These are phyloP conservation scores for Rosellinia necatrix DNA, from an alignment of 2,329 filamentous ascomycete genomes.

Conservation along the genomic window DNA sequence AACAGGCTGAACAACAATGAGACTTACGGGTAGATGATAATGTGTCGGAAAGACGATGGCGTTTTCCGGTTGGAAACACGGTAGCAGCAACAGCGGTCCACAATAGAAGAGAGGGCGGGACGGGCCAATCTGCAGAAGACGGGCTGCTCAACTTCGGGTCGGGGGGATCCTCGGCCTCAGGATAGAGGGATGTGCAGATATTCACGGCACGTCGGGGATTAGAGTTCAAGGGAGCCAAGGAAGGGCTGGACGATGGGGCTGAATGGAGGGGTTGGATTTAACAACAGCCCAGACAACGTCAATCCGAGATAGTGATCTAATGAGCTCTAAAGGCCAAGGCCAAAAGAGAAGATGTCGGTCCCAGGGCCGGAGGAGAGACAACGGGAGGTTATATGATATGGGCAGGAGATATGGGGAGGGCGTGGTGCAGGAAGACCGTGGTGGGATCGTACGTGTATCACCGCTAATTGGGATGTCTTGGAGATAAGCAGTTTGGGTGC, in stretches of 20 bases:
- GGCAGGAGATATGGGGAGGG: neutral
- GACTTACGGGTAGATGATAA: slow-evolving; percentile 26
- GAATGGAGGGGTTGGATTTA: neutral
- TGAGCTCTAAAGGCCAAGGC: neutral
- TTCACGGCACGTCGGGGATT: neutral
- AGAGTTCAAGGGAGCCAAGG: too few species aligned
- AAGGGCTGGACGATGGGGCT: neutral
- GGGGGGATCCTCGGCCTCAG: neutral
- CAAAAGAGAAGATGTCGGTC: neutral
- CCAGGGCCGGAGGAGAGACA: neutral
- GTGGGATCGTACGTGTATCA: too few species aligned
- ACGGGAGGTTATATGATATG: neutral
- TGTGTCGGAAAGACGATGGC: slow-evolving; percentile 16
- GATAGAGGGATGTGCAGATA: slow-evolving; percentile 8
- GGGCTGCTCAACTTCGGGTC: slow-evolving; percentile 9
- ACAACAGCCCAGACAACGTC: slow-evolving; percentile 1
- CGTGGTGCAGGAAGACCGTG: neutral
- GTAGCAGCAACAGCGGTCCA: slow-evolving; percentile 14
- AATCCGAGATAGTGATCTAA: neutral
- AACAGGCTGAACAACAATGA: slow-evolving; percentile 23
- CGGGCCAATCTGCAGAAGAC: slow-evolving; percentile 14
- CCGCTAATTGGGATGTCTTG: too few species aligned
- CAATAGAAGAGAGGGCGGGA: slow-evolving; percentile 4
- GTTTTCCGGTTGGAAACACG: slow-evolving; percentile 10
- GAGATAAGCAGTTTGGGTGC: too few species aligned